Evolutionary conservation across 306 rosid species (phyloP), one percentile per base, ranked within the genome.

Genomic region (Acacia melanoxylon): DNA sequence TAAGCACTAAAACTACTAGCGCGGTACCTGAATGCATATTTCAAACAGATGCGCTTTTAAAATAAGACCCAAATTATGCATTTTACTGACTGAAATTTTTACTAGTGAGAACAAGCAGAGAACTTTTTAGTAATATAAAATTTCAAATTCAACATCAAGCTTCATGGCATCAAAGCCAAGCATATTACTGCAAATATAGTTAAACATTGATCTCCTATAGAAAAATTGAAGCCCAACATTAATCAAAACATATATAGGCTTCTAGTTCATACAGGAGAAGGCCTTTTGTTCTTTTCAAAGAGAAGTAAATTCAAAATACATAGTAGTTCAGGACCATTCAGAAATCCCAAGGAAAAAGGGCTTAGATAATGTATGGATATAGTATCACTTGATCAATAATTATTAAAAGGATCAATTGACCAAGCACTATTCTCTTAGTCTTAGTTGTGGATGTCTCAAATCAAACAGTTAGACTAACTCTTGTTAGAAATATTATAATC

Each of bases 271-370:
- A 58, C 49, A 63, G 17, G 29, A 82, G 46, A 41, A 71, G 4
- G 44, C 74, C 33, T 45, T 35, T 69, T 17, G 40, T 68, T 52
- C 17, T 37, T 19, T 40, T 75, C 22, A 14, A 74, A 24, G 44
- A 12, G 75, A 56, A 8, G 75, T 17, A 74, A 24, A 75, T 13
- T 81, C 63, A 67, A 67, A 25, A 75, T 75, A 16, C 69, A 22
- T 40, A 44, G 31, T 56, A 35, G 67, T 42, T 33, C 72, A 58
- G 1, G 33, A 82, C 44, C 77, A 82, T 68, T 82, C 59, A 58
- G 56, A 77, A 45, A 77, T 31, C 33, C 51, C 8, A 61, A 10
- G 42, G 72, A 46, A 82, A 74, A 69, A 44, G 45, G 74, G 37
- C 54, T 8, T 29, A 2, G 35, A 46, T 4, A 59, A 70, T 33